Conservation (phyloP, 768 basidiomycete species). For the Dentipellis sp. region DNA sequence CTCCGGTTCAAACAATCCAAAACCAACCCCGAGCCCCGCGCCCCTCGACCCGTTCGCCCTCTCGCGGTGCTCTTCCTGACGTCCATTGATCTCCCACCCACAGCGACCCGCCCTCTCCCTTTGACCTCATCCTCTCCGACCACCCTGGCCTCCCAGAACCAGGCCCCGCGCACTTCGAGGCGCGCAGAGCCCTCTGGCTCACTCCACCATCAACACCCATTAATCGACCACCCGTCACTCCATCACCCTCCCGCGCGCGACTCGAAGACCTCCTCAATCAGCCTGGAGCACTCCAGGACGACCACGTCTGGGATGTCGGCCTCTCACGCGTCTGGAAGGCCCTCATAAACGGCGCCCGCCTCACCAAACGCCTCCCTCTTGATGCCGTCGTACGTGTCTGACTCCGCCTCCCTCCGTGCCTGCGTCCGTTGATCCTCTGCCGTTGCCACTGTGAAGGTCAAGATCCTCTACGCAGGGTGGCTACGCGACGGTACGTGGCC, state of each 20-base stretch:
- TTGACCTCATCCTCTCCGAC: conserved; percentile 33
- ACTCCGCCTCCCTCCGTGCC: neutral
- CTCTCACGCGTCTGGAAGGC: conserved; percentile 57
- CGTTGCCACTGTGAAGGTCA: conserved; percentile 38
- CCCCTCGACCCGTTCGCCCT: neutral
- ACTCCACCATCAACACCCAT: conserved; percentile 19
- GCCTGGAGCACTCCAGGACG: conserved; percentile 38
- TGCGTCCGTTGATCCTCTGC: conserved; percentile 11
- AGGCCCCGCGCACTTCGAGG: conserved; percentile 55
- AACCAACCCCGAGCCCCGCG: neutral
- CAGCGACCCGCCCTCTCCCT: conserved; percentile 12
- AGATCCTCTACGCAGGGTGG: conserved; percentile 69
- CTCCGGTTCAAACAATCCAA: neutral
- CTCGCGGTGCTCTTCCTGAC: neutral
- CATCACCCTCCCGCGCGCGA: conserved; percentile 18
- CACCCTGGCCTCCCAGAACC: conserved; percentile 41
- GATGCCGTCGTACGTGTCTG: conserved; percentile 43
- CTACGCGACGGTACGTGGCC: conserved; percentile 75
- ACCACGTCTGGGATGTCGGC: conserved; percentile 47
- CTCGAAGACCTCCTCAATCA: conserved; percentile 41
- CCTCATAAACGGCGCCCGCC: conserved; percentile 44
- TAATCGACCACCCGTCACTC: conserved; percentile 11
- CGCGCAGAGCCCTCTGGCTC: conserved; percentile 58
- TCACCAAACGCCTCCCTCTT: conserved; percentile 58
- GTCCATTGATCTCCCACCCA: neutral